Evolutionary conservation across 805 yeast genomes (phyloP).

Genomic region (Candida ortonii): DNA sequence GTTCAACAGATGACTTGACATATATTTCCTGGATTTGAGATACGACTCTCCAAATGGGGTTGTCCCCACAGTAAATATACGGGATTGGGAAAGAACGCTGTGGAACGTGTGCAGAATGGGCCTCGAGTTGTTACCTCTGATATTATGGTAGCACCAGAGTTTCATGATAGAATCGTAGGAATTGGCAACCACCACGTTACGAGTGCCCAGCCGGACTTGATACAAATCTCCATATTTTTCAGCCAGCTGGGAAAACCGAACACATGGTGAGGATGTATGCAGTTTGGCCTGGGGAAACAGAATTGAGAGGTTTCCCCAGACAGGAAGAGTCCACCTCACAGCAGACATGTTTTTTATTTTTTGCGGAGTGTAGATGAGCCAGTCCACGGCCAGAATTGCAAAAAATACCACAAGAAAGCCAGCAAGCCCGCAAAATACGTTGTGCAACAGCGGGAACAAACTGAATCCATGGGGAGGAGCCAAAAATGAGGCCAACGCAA

Average conservation of each 20-base stretch:
- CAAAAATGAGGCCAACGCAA: no score
- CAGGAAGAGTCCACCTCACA: slow-evolving; percentile 23
- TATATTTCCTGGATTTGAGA: slow-evolving; percentile 44
- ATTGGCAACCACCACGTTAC: slow-evolving; percentile 63
- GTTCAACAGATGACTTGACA: slow-evolving; percentile 41
- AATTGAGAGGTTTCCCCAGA: slow-evolving; percentile 26
- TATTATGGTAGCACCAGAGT: slow-evolving; percentile 48
- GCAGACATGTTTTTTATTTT: slow-evolving; percentile 20
- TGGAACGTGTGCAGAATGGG: slow-evolving; percentile 71
- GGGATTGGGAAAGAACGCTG: slow-evolving; percentile 50
- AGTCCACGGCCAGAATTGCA: no score
- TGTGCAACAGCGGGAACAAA: no score
- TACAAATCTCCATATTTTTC: slow-evolving; percentile 45
- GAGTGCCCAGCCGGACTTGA: slow-evolving; percentile 61
- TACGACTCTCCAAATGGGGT: slow-evolving; percentile 55
- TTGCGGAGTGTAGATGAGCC: slow-evolving; percentile 10
- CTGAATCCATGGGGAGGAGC: no score
- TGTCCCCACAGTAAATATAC: slow-evolving; percentile 62
- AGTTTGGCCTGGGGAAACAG: slow-evolving; percentile 25
- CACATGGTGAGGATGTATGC: slow-evolving; percentile 41
- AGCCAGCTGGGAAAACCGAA: slow-evolving; percentile 45
- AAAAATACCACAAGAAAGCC: no score
- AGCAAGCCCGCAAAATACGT: no score
- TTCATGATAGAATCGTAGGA: slow-evolving; percentile 51
- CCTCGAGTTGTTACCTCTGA: slow-evolving; percentile 59